phyloP scores from a whole-genome alignment of 352 stramenopile genomes.

The Globisporangium paroecandrum region DNA sequence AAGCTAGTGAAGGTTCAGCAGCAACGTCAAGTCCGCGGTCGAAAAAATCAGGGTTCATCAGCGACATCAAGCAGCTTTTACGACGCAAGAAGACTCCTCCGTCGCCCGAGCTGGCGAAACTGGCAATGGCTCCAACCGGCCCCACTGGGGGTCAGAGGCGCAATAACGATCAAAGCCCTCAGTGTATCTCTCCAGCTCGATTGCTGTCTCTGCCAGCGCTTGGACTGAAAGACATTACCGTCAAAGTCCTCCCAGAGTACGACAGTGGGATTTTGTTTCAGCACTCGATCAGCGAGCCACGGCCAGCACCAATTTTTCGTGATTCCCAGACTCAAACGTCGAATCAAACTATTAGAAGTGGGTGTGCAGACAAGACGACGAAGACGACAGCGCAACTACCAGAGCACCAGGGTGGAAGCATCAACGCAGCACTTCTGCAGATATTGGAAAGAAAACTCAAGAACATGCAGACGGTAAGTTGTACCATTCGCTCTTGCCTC shows the following conservation, averaged over 20 bases:
- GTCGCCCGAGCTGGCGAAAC: not conserved
- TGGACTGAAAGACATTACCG: not conserved
- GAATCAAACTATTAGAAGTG: not conserved
- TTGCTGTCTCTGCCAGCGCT: not conserved
- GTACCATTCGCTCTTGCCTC: not conserved
- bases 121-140: not conserved
- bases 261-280: not conserved
- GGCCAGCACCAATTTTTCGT: not conserved
- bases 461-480: slow-evolving; percentile 33
- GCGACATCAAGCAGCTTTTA: slow-evolving; percentile 18
- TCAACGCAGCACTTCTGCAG: not conserved
- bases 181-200: slow-evolving; percentile 1
- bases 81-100: slow-evolving; percentile 10
- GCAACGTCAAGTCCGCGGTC: not conserved
- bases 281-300: not conserved
- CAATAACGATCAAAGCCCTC: no score
- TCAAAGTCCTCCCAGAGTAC: not conserved
- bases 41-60: slow-evolving; percentile 17
- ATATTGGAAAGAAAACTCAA: slow-evolving; percentile 14
- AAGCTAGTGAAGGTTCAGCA: not conserved
- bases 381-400: slow-evolving; percentile 1
- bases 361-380: not conserved
- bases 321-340: slow-evolving; percentile 1
- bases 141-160: not conserved
- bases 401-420: slow-evolving; percentile 1